A percentile compares a stretch with the other conserved stretches of the same genome.
phyloP scores from a whole-genome alignment of 2,329 filamentous ascomycete genomes.

The Passalora sequoiae region DNA sequence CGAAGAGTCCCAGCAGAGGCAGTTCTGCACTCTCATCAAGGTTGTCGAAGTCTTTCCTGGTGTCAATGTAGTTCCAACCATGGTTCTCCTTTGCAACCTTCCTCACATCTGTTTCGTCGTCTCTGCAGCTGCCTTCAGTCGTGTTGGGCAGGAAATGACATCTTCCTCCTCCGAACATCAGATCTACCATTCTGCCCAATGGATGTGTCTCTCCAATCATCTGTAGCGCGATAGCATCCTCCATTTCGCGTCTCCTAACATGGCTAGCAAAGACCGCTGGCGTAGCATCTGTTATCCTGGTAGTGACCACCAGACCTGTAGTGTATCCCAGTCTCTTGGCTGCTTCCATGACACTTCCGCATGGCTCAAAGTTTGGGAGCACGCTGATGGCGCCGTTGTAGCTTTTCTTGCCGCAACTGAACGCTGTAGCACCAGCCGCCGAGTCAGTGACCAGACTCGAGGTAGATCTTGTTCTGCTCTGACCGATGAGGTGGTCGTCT shows the following conservation, averaged over 20 bases:
- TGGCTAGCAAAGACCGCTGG: slow-evolving; percentile 93
- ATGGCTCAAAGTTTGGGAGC: slow-evolving; percentile 76
- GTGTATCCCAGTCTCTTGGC: slow-evolving; percentile 86
- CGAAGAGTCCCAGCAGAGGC: slow-evolving; percentile 81
- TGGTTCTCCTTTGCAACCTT: slow-evolving; percentile 63
- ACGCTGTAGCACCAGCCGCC: slow-evolving; percentile 94
- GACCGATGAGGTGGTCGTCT: slow-evolving; percentile 85
- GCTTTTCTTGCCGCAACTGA: slow-evolving; percentile 86
- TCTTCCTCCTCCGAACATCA: slow-evolving; percentile 87
- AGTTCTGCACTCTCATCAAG: slow-evolving; percentile 68
- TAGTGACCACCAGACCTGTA: slow-evolving; percentile 92
- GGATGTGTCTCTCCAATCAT: slow-evolving; percentile 77
- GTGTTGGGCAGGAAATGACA: slow-evolving; percentile 89
- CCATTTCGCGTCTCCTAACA: slow-evolving; percentile 70
- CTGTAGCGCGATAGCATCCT: slow-evolving; percentile 88
- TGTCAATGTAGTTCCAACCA: slow-evolving; percentile 73
- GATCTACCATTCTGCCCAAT: slow-evolving; percentile 78
- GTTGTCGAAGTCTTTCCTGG: slow-evolving; percentile 64
- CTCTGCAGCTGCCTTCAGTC: slow-evolving; percentile 73
- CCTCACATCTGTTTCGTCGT: slow-evolving; percentile 71
- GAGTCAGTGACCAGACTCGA: slow-evolving; percentile 88
- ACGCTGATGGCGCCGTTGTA: slow-evolving; percentile 96
- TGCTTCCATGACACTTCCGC: slow-evolving; percentile 88
- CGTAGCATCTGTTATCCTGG: slow-evolving; percentile 89
- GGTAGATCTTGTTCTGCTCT: slow-evolving; percentile 77